A percentile compares a stretch with the other conserved stretches of the same genome.
phyloP scores from a whole-genome alignment of 2,329 filamentous ascomycete genomes.

The Paecilomyces formosus region DNA sequence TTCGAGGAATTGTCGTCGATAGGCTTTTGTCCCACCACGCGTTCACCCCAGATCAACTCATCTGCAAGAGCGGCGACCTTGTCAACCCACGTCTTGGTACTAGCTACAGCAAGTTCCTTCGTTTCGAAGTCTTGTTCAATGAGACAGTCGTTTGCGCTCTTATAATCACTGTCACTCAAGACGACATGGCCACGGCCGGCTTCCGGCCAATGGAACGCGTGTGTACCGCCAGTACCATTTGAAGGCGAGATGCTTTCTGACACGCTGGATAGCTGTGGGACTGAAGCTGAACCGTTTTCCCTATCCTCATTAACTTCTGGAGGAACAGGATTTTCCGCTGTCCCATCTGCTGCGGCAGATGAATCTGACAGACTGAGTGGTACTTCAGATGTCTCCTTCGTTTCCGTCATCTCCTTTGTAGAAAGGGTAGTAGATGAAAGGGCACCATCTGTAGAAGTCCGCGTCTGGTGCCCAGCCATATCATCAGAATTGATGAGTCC shows the following conservation, averaged over 20 bases:
- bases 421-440: background rate
- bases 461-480: conserved; percentile 10
- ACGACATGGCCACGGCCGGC: conserved; percentile 27
- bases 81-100: conserved; percentile 34
- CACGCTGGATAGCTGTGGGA: background rate
- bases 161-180: conserved; percentile 33
- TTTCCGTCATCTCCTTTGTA: background rate
- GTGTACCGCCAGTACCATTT: background rate
- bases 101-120: conserved; percentile 27
- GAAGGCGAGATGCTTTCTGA: background rate
- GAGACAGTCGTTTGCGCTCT: conserved; percentile 30
- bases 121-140: conserved; percentile 37
- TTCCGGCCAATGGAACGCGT: conserved; percentile 27
- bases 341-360: background rate
- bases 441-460: conserved; percentile 2
- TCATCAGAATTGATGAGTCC: conserved; percentile 29
- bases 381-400: background rate
- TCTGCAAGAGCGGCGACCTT: conserved; percentile 33
- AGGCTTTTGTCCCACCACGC: conserved; percentile 22
- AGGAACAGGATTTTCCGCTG: background rate
- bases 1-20: conserved; percentile 8
- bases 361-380: background rate
- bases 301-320: background rate
- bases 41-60: conserved; percentile 27
- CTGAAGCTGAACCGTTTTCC: background rate